Conservation (phyloP, 225 moss, liverwort and hornwort genomes). For the Physcomitrellopsis africana region DNA sequence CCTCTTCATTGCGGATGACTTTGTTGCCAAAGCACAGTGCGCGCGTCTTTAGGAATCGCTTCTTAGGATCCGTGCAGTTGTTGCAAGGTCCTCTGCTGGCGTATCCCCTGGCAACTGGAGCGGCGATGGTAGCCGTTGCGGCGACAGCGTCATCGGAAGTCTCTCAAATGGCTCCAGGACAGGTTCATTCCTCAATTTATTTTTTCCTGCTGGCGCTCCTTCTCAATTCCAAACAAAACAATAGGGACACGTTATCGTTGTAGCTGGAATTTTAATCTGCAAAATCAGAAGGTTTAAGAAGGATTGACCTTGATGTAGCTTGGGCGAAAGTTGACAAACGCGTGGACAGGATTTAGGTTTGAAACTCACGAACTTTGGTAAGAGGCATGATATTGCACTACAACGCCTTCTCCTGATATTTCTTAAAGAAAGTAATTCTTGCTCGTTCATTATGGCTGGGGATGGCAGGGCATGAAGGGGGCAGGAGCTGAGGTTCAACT, state of each 20-base stretch:
- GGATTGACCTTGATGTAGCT: constrained; percentile 14
- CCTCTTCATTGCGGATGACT: constrained; percentile 33
- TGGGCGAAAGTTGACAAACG: constrained; percentile 18
- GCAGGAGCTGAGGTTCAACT: constrained; percentile 36
- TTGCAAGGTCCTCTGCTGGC: constrained; percentile 38
- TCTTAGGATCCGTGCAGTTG: constrained; percentile 40
- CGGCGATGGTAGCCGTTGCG: constrained; percentile 41
- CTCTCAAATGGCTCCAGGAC: constrained; percentile 51
- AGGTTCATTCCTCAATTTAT: constrained; percentile 28
- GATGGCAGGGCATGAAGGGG: constrained; percentile 40
- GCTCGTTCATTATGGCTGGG: constrained; percentile 24
- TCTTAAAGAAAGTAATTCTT: background rate
- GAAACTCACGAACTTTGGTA: constrained; percentile 23
- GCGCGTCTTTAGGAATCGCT: constrained; percentile 41
- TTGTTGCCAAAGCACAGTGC: constrained; percentile 41
- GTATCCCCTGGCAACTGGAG: constrained; percentile 49
- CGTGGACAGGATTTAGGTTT: constrained; percentile 25
- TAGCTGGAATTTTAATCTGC: background rate
- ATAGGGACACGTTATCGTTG: background rate
- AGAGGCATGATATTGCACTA: background rate
- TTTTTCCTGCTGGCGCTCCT: background rate
- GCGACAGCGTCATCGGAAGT: constrained; percentile 47
- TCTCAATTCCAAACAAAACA: constrained; percentile 4
- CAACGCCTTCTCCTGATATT: constrained; percentile 4
- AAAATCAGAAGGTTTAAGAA: constrained; percentile 16